Conservation (phyloP, 1,284 basidiomycete species). For the Rhodotorula sp. region DNA sequence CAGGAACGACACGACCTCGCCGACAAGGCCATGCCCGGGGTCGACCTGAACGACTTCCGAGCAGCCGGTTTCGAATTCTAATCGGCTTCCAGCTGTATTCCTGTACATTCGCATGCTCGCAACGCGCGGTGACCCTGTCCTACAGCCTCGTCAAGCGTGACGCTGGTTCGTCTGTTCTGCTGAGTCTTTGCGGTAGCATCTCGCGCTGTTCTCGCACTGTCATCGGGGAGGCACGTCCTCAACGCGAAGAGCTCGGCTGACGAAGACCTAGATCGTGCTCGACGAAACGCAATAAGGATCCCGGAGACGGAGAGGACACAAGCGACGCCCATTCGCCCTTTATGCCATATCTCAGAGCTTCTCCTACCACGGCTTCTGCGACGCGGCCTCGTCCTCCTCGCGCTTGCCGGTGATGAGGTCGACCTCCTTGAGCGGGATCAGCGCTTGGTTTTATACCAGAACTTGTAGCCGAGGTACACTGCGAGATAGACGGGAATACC, state of each 20-base stretch:
- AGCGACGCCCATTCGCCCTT: neutral
- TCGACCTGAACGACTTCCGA: constrained; percentile 41
- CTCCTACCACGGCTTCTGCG: constrained; percentile 44
- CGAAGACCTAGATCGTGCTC: neutral
- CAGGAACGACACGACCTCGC: constrained; percentile 54
- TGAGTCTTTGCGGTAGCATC: too few species aligned
- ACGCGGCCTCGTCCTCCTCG: constrained; percentile 49
- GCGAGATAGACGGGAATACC: constrained; percentile 51
- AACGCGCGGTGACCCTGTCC: too few species aligned
- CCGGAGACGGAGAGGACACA: neutral
- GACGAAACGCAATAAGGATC: neutral
- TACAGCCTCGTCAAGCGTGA: too few species aligned
- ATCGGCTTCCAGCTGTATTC: neutral
- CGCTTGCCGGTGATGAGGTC: constrained; percentile 64
- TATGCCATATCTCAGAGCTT: constrained; percentile 43
- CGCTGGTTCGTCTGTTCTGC: too few species aligned
- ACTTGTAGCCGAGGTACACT: constrained; percentile 46
- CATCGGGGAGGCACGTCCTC: too few species aligned
- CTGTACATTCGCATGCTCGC: neutral
- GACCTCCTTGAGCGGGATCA: constrained; percentile 59
- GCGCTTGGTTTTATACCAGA: constrained; percentile 53
- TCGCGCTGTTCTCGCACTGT: too few species aligned
- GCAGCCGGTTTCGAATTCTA: constrained; percentile 46
- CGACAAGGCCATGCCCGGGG: constrained; percentile 41
- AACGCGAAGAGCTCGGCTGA: neutral